Evolutionary conservation across 192 early-diverging fungal genomes (phyloP).

Genomic region (Nowakowskiella sp.): DNA sequence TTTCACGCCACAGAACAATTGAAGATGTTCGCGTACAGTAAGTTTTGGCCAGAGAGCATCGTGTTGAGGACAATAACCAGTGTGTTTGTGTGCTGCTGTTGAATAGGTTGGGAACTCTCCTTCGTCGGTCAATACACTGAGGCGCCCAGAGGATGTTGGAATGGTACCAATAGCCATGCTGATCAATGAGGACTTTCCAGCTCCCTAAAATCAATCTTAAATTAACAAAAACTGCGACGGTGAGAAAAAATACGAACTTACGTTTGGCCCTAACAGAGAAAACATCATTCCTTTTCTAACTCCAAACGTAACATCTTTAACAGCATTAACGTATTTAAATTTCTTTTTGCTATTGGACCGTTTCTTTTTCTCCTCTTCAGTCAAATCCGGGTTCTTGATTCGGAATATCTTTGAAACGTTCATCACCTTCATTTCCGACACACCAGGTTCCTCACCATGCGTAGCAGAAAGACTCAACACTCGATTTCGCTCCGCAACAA

Average conservation of each 20-base stretch:
- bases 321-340: conserved; percentile 30
- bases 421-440: too few relatives aligned
- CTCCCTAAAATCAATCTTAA: conserved; percentile 23
- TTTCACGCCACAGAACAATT: conserved; percentile 41
- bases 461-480: too few relatives aligned
- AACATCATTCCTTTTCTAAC: conserved; percentile 28
- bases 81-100: conserved; percentile 1
- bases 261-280: conserved; percentile 28
- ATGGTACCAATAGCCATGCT: conserved; percentile 27
- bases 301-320: conserved; percentile 51
- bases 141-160: conserved; percentile 19
- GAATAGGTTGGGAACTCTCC: conserved; percentile 16
- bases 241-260: background rate
- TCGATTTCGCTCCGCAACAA: too few relatives aligned
- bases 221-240: conserved; percentile 10
- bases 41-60: conserved; percentile 38
- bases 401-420: too few relatives aligned
- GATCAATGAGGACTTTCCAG: conserved; percentile 33
- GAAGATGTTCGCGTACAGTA: conserved; percentile 41
- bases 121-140: conserved; percentile 16
- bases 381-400: too few relatives aligned
- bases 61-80: conserved; percentile 49
- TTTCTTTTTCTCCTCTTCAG: too few relatives aligned
- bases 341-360: conserved; percentile 13
- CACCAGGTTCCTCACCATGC: too few relatives aligned